Base-by-base conservation (phyloP, 2,329 filamentous ascomycete genomes). In the Laburnicola sp. region DNA sequence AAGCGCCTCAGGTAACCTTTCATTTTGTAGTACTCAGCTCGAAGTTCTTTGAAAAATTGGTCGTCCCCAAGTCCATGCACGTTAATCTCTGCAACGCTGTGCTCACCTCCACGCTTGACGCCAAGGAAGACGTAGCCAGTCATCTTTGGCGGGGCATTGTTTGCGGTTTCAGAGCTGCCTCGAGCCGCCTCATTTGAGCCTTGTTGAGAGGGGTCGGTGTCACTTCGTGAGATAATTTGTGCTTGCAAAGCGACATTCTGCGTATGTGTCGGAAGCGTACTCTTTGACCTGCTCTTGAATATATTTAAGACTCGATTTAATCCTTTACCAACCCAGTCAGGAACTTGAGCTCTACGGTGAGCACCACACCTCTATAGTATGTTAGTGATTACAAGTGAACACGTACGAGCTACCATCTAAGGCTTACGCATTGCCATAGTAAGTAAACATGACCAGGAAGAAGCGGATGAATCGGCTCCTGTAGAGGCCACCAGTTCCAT, bases 351-450 rank as follows among this genome's bases (percentile, higher is more conserved):
- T 38, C 35, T 38, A 21, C 35, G 35, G 8, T 38, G 35, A 38
- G 35, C 8, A 38, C 35, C 35, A 38, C 35, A 38, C 16, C 16
- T 38, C 35, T 38, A 21, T 22, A 9, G 35, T 38, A 38, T 38
- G 35, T 38, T 21, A 38, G 16, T 38, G 8, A 10, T 38, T 9
- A 10, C 8, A 10, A 21, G 35, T 38, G 21, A 21, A 10, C 16
- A 38, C 16, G 16, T 16, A 38, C 8, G 35, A 38, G 8, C 35
- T 21, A 38, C 16, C 35, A 38, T 9, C 35, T 38, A 6, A 38
- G 35, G 16, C 35, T 38, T 38, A 38, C 35, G 35, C 35, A 38
- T 38, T 38, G 35, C 35, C 35, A 38, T 38, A 10, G 35, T 38
- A 38, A 21, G 35, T 38, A 38, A 38, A 38, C 35, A 10, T 38